Evolutionary conservation across 2,329 filamentous ascomycete genomes (phyloP).

Genomic region (Emmonsiellopsis sp.): DNA sequence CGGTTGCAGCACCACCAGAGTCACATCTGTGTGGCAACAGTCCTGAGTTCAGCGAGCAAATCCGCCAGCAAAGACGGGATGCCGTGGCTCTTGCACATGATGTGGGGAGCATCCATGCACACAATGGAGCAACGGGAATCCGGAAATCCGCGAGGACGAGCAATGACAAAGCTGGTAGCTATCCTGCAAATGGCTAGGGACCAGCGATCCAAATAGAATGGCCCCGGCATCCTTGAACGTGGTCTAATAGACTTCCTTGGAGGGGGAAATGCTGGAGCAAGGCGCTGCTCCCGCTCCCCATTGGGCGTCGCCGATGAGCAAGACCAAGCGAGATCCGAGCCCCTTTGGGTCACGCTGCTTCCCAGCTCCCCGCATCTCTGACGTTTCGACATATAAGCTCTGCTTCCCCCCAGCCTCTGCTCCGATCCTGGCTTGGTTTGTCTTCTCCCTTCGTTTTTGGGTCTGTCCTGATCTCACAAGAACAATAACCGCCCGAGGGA

Average conservation of each 20-base stretch:
- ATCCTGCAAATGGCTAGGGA: not conserved
- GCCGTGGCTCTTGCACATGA: too few species aligned
- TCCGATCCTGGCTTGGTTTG: too few species aligned
- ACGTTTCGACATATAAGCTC: too few species aligned
- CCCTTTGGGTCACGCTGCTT: too few species aligned
- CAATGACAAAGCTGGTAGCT: not conserved
- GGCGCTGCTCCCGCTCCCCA: not conserved
- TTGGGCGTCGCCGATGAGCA: too few species aligned
- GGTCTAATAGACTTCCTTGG: not conserved
- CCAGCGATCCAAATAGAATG: conserved; percentile 1
- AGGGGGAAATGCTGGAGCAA: not conserved
- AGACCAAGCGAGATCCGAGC: too few species aligned
- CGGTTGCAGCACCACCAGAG: too few species aligned
- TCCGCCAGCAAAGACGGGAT: not conserved
- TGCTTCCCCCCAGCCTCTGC: too few species aligned
- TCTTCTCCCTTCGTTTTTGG: not conserved
- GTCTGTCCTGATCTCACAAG: not conserved
- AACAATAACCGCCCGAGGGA: not conserved
- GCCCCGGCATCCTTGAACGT: not conserved
- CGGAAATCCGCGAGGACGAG: not conserved
- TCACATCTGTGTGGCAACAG: too few species aligned
- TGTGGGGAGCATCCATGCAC: too few species aligned
- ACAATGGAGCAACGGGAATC: not conserved
- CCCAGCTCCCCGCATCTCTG: too few species aligned
- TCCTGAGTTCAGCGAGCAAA: too few species aligned